Evolutionary conservation across 2,329 filamentous ascomycete genomes (phyloP).

Genomic region (Volutella citrinella): DNA sequence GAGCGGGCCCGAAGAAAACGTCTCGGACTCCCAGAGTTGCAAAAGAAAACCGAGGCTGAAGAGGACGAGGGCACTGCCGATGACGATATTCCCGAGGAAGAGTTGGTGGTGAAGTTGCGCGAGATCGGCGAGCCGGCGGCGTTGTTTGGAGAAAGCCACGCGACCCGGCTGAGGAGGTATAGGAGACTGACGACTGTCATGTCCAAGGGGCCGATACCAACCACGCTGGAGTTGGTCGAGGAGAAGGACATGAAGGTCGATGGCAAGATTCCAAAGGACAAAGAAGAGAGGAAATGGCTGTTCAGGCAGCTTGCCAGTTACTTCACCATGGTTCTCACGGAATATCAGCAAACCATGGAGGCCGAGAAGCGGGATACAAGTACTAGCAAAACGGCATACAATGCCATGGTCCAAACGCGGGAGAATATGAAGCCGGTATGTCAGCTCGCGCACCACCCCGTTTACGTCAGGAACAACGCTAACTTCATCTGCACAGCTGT

Average conservation of each 20-base stretch:
- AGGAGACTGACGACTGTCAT: constrained; percentile 60
- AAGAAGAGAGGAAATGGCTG: constrained; percentile 65
- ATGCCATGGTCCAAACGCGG: constrained; percentile 81
- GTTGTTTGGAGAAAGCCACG: constrained; percentile 80
- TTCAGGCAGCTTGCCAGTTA: constrained; percentile 89
- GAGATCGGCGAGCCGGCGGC: constrained; percentile 68
- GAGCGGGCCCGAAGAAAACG: constrained; percentile 71
- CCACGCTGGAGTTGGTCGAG: constrained; percentile 72
- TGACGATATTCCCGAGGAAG: constrained; percentile 68
- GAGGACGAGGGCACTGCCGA: constrained; percentile 42
- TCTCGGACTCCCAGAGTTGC: constrained; percentile 75
- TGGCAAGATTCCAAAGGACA: constrained; percentile 58
- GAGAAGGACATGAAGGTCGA: constrained; percentile 88
- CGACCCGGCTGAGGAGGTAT: constrained; percentile 67
- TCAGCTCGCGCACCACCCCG: constrained; percentile 4
- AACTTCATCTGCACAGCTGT: constrained; percentile 51
- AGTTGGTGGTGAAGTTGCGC: constrained; percentile 66
- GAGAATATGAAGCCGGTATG: constrained; percentile 78
- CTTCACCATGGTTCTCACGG: constrained; percentile 90
- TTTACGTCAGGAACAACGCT: no score
- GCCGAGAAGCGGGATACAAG: constrained; percentile 62
- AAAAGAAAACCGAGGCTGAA: constrained; percentile 37
- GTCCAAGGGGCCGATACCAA: constrained; percentile 80
- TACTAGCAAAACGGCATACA: constrained; percentile 77
- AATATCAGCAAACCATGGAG: constrained; percentile 80